These are phyloP conservation scores for Nemania serpens DNA, from an alignment of 2,329 filamentous ascomycete genomes.

Conservation along the genomic window DNA sequence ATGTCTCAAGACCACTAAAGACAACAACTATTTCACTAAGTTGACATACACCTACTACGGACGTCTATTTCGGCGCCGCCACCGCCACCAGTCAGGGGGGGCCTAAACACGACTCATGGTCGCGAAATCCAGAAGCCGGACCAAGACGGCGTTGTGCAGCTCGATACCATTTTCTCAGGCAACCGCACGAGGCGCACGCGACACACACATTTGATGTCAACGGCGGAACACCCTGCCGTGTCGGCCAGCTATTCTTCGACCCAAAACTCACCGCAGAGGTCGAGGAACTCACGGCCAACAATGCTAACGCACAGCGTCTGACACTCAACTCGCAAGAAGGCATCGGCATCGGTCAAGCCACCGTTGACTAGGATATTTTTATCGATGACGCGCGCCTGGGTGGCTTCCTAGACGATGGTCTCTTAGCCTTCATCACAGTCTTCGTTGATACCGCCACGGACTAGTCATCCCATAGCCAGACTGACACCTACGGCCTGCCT, in stretches of 20 bases:
- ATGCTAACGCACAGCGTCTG: too few relatives aligned
- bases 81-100: too few relatives aligned
- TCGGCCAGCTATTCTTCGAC: slow-evolving; percentile 67
- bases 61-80: too few relatives aligned
- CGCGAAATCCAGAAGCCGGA: slow-evolving; percentile 44
- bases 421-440: slow-evolving; percentile 55
- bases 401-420: slow-evolving; percentile 51
- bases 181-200: too few relatives aligned
- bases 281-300: slow-evolving; percentile 51
- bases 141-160: slow-evolving; percentile 43
- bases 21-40: not conserved
- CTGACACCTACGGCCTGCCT: slow-evolving; percentile 39
- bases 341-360: slow-evolving; percentile 54
- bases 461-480: slow-evolving; percentile 26
- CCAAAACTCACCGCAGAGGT: slow-evolving; percentile 56
- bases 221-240: slow-evolving; percentile 57
- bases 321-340: too few relatives aligned
- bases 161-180: slow-evolving; percentile 46
- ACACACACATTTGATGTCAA: slow-evolving; percentile 43
- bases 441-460: slow-evolving; percentile 49
- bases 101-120: slow-evolving; percentile 41
- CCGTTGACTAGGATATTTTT: slow-evolving; percentile 57
- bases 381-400: slow-evolving; percentile 62
- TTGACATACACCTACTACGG: slow-evolving; percentile 43
- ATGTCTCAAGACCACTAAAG: not conserved